Evolutionary conservation across 768 basidiomycete genomes (phyloP).

Genomic region (Macrocybe gigantea): DNA sequence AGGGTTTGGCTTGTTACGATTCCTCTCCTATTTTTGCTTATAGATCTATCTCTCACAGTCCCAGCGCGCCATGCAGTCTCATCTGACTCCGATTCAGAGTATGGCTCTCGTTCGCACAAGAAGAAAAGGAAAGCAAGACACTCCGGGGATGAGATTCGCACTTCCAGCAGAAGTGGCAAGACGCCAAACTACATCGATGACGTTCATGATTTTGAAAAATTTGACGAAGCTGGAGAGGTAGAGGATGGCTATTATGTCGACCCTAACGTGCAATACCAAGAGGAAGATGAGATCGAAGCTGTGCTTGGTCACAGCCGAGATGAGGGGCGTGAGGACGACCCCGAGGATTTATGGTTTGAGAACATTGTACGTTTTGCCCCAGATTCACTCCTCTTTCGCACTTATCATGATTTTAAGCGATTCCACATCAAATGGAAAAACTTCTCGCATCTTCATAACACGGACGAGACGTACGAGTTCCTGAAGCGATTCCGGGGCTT

Average conservation of each 20-base stretch:
- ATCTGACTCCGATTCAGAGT: conserved; percentile 85
- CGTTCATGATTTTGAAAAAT: conserved; percentile 72
- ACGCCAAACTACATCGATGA: conserved; percentile 84
- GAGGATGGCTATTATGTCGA: conserved; percentile 51
- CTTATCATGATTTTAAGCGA: conserved; percentile 45
- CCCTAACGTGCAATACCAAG: conserved; percentile 47
- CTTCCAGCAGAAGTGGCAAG: conserved; percentile 70
- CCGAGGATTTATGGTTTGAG: conserved; percentile 78
- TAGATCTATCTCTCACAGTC: conserved; percentile 20
- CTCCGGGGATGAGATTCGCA: conserved; percentile 68
- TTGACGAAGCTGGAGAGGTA: conserved; percentile 58
- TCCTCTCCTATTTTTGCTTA: conserved; percentile 5
- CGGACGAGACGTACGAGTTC: conserved; percentile 97
- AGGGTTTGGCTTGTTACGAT: conserved; percentile 37
- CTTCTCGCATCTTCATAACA: conserved; percentile 97
- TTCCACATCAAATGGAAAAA: conserved; percentile 99
- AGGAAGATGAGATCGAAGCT: conserved; percentile 87
- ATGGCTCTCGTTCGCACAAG: conserved; percentile 74
- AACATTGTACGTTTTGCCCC: conserved; percentile 62
- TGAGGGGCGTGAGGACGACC: conserved; percentile 71
- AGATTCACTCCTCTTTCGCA: conserved; percentile 4
- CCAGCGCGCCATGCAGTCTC: conserved; percentile 48
- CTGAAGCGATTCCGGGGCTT: conserved; percentile 92
- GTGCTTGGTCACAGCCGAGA: conserved; percentile 86
- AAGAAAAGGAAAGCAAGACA: conserved; percentile 69